phyloP scores from a whole-genome alignment of 257 asterid species.

The Rauvolfia tetraphylla region DNA sequence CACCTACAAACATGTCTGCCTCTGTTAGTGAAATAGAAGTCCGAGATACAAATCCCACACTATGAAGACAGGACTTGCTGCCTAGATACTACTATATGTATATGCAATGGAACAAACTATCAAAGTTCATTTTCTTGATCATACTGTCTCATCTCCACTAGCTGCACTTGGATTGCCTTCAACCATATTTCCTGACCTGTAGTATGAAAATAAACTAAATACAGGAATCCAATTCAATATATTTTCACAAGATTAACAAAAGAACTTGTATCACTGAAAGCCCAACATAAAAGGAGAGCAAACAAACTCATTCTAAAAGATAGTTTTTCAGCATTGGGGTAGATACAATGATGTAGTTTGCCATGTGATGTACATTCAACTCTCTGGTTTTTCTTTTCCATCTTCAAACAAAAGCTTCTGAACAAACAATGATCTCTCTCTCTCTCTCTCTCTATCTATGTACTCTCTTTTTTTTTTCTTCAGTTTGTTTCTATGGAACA shows the following conservation, averaged over 20 bases:
- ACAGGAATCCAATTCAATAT: not conserved
- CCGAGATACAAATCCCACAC: not conserved
- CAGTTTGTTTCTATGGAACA: not conserved
- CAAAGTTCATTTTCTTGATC: conserved; percentile 21
- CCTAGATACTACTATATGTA: not conserved
- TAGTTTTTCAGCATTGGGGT: not conserved
- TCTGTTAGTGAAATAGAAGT: conserved; percentile 22
- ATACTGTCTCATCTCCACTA: conserved; percentile 98
- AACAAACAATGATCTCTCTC: not conserved
- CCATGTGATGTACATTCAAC: not conserved
- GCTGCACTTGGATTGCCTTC: conserved; percentile 87
- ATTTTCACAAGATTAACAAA: not conserved
- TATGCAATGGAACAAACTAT: not conserved
- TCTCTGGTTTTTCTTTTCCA: not conserved
- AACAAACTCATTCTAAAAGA: not conserved
- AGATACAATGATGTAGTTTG: not conserved
- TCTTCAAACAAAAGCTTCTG: not conserved
- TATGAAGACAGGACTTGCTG: not conserved
- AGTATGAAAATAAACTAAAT: conserved; percentile 27
- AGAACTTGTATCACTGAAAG: not conserved
- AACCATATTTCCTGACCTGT: conserved; percentile 89
- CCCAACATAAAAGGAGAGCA: not conserved
- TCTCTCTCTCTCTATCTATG: too few relatives aligned
- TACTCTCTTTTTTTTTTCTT: not conserved
- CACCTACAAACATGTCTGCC: conserved; percentile 51